A percentile compares a stretch with the other conserved stretches of the same genome.
These are phyloP conservation scores for Thermochaetoides thermophila DNA, from an alignment of 495 filamentous ascomycete species.

Conservation along the genomic window DNA sequence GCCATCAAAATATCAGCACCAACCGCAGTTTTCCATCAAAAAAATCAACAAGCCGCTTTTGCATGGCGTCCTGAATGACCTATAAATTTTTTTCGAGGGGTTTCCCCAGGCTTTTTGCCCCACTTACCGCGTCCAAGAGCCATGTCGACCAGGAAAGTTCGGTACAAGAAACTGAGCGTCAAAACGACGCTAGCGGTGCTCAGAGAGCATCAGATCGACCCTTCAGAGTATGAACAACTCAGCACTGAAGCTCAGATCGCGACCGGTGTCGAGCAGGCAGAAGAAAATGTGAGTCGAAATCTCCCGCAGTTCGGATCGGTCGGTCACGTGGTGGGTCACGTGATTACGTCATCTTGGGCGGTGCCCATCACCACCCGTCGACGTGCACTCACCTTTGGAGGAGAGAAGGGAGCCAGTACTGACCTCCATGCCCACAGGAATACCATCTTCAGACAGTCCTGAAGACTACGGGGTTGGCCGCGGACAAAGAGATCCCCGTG, in stretches of 20 bases:
- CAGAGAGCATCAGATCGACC: slow-evolving; percentile 80
- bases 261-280: slow-evolving; percentile 89
- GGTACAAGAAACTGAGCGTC: slow-evolving; percentile 81
- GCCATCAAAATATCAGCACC: slow-evolving; percentile 44
- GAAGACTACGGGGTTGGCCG: slow-evolving; percentile 54
- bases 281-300: slow-evolving; percentile 83
- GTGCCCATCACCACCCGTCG: slow-evolving; percentile 5
- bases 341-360: too few relatives aligned
- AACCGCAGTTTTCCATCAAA: slow-evolving; percentile 34
- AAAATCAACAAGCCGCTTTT: slow-evolving; percentile 41
- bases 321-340: slow-evolving; percentile 38
- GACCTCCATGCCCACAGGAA: slow-evolving; percentile 48
- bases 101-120: slow-evolving; percentile 32
- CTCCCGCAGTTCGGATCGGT: too few relatives aligned
- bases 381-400: background rate
- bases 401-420: too few relatives aligned
- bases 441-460: slow-evolving; percentile 94
- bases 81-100: slow-evolving; percentile 29
- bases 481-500: slow-evolving; percentile 70
- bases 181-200: slow-evolving; percentile 77
- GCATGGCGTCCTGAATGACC: slow-evolving; percentile 38
- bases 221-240: slow-evolving; percentile 43
- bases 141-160: slow-evolving; percentile 57
- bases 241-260: slow-evolving; percentile 56
- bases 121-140: slow-evolving; percentile 31